phyloP scores from a whole-genome alignment of 441 rosid genomes.

The Gossypium trilobum region DNA sequence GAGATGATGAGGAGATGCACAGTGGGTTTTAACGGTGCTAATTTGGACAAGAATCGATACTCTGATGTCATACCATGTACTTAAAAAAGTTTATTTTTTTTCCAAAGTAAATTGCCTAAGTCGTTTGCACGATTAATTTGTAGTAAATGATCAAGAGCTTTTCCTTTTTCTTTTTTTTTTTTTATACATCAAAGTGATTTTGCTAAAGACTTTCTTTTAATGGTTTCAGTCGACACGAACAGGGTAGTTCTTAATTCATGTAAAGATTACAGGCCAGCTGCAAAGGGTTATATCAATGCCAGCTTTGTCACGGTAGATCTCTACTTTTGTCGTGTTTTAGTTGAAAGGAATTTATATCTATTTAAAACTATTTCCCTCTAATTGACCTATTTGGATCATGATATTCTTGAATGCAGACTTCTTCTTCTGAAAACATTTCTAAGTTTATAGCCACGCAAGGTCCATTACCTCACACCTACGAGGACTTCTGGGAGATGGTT shows the following conservation, averaged over 20 bases:
- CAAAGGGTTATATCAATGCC: constrained; percentile 74
- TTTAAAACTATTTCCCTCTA: neutral
- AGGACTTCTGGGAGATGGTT: constrained; percentile 94
- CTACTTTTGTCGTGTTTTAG: neutral
- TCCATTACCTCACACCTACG: constrained; percentile 63
- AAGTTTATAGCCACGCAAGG: constrained; percentile 86
- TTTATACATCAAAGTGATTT: neutral
- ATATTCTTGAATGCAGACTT: constrained; percentile 38
- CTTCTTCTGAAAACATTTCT: constrained; percentile 48
- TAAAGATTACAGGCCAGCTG: constrained; percentile 54
- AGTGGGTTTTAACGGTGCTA: constrained; percentile 47
- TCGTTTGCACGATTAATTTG: neutral
- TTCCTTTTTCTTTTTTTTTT: neutral
- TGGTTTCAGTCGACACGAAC: constrained; percentile 53
- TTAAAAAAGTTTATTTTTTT: constrained; percentile 11
- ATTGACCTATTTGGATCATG: neutral
- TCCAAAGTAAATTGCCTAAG: neutral
- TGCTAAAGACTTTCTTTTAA: neutral
- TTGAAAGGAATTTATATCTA: neutral
- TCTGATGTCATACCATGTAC: constrained; percentile 65
- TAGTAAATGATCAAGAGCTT: neutral
- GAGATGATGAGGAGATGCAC: constrained; percentile 42
- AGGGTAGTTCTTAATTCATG: constrained; percentile 63
- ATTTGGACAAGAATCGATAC: constrained; percentile 64
- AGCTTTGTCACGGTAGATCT: constrained; percentile 50